Evolutionary conservation across 2,329 filamentous ascomycete genomes (phyloP).

Genomic region (Penicillium capsulatum): DNA sequence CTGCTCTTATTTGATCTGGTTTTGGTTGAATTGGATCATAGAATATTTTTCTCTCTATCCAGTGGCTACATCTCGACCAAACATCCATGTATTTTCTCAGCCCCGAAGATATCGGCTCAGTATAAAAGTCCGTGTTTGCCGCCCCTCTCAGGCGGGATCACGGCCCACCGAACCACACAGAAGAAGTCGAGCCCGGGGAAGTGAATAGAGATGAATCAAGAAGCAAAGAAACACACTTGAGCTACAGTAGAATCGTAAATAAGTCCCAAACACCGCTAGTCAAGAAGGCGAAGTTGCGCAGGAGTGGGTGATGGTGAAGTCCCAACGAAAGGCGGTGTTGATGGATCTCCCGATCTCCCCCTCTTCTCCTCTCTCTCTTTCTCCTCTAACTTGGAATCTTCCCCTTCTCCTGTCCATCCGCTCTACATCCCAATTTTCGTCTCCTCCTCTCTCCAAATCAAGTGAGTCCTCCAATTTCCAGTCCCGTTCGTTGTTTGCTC

Average conservation of each 20-base stretch:
- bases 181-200: conserved; percentile 12
- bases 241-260: not conserved
- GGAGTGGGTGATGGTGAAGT: conserved; percentile 13
- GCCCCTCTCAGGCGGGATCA: conserved; percentile 29
- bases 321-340: conserved; percentile 28
- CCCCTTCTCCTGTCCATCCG: conserved; percentile 15
- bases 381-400: conserved; percentile 12
- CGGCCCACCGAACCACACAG: conserved; percentile 42
- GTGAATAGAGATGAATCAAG: no score
- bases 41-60: no score
- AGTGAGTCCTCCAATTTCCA: conserved; percentile 22
- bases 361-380: conserved; percentile 16
- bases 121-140: no score
- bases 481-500: conserved; percentile 5
- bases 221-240: no score
- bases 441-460: conserved; percentile 16
- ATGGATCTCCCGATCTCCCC: conserved; percentile 19
- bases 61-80: no score
- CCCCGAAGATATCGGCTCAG: no score
- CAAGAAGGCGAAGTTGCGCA: not conserved
- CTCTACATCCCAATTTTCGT: conserved; percentile 12
- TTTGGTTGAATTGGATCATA: no score
- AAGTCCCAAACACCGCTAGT: no score
- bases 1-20: conserved; percentile 20
- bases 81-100: no score